A percentile compares a stretch with the other conserved stretches of the same genome.
Evolutionary conservation across 2,329 filamentous ascomycete species (phyloP).

Genomic region (Byssochlamys sp.): DNA sequence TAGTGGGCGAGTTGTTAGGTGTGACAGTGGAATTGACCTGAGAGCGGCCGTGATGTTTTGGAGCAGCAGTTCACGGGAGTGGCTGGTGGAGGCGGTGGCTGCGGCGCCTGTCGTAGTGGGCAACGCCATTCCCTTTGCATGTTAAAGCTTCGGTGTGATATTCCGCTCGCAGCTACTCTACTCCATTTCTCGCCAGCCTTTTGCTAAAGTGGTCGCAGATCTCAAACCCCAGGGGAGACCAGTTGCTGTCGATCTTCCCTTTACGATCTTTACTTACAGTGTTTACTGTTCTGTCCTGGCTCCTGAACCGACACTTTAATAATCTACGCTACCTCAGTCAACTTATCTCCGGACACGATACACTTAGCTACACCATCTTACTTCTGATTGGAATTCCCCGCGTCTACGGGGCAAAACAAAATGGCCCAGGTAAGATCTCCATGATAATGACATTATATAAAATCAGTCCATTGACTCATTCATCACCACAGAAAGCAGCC

Average conservation of each 20-base stretch:
- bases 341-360: background rate
- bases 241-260: background rate
- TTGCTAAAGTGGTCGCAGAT: background rate
- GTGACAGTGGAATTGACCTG: background rate
- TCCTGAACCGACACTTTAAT: background rate
- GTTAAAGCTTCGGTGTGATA: background rate
- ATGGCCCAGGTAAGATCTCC: constrained; percentile 13
- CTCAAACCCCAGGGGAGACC: background rate
- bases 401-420: background rate
- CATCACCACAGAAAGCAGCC: constrained; percentile 36
- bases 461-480: constrained; percentile 4
- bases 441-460: background rate
- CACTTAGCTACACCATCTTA: background rate
- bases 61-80: constrained; percentile 6
- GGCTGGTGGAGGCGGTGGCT: constrained; percentile 10
- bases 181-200: background rate
- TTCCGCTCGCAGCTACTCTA: background rate
- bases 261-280: background rate
- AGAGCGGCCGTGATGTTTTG: constrained; percentile 14
- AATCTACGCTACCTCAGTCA: background rate
- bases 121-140: constrained; percentile 16
- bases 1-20: background rate
- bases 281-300: background rate
- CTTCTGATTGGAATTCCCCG: background rate
- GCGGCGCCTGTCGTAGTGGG: constrained; percentile 22